phyloP scores from a whole-genome alignment of 257 asterid species.

The Solanum pimpinellifolium region DNA sequence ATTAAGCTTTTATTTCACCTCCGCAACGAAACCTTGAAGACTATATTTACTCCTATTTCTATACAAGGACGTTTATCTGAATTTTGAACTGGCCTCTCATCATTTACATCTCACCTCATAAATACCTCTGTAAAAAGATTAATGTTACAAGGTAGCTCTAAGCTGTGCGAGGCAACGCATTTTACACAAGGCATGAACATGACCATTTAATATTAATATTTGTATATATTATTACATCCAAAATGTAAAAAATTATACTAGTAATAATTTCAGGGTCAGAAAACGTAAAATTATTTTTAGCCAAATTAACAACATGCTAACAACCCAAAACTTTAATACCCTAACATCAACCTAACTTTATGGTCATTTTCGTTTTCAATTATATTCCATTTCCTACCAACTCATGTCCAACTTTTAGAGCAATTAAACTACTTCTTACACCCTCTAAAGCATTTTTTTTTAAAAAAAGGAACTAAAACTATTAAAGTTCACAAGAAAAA shows the following conservation, averaged over 20 bases:
- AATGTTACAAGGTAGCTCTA: neutral
- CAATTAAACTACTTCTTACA: neutral
- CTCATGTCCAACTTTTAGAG: neutral
- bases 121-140: neutral
- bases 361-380: no score
- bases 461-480: neutral
- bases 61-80: neutral
- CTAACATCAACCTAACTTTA: neutral
- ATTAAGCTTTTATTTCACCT: neutral
- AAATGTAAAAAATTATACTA: neutral
- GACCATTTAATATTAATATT: neutral
- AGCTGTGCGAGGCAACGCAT: no score
- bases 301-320: neutral
- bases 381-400: no score
- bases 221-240: neutral
- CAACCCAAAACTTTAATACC: neutral
- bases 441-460: neutral
- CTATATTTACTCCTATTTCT: neutral
- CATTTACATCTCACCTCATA: neutral
- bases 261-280: neutral
- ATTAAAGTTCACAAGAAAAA: no score
- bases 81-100: no score
- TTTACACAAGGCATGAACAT: no score
- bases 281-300: neutral
- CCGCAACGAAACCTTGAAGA: neutral